phyloP scores from a whole-genome alignment of 768 basidiomycete species.

The Tylopilus felleus region DNA sequence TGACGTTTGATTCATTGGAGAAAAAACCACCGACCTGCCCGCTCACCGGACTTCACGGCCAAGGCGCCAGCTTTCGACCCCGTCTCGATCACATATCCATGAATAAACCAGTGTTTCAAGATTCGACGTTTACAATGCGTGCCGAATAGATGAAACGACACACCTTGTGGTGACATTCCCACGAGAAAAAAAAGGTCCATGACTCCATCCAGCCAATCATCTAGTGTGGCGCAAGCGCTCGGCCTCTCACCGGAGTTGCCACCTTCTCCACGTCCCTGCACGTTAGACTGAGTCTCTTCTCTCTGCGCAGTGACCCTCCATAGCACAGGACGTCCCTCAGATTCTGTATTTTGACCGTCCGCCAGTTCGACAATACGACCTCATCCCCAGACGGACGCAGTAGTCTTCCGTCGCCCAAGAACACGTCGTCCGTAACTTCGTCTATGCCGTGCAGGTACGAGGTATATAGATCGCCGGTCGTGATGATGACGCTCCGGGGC shows the following conservation, averaged over 20 bases:
- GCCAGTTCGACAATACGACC: slow-evolving; percentile 55
- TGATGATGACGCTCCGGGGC: slow-evolving; percentile 81
- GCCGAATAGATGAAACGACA: neutral
- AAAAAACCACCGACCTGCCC: neutral
- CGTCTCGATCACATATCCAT: neutral
- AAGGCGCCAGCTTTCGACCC: neutral
- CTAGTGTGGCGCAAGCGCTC: neutral
- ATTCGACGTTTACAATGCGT: neutral
- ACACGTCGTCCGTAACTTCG: slow-evolving; percentile 47
- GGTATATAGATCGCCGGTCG: slow-evolving; percentile 64
- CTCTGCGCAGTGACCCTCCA: slow-evolving; percentile 55
- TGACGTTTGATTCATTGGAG: neutral
- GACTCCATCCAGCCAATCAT: neutral
- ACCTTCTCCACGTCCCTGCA: slow-evolving; percentile 80
- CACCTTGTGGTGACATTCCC: neutral
- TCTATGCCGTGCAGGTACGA: slow-evolving; percentile 82
- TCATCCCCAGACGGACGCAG: slow-evolving; percentile 27
- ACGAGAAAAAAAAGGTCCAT: neutral
- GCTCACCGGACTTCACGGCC: neutral
- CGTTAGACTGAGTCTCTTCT: slow-evolving; percentile 75
- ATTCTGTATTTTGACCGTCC: slow-evolving; percentile 42
- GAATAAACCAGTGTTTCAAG: neutral
- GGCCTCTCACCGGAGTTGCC: slow-evolving; percentile 2
- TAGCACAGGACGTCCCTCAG: slow-evolving; percentile 37
- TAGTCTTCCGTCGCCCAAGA: slow-evolving; percentile 26